Evolutionary conservation across 2,329 filamentous ascomycete genomes (phyloP).

Genomic region (Fusarium palustre): DNA sequence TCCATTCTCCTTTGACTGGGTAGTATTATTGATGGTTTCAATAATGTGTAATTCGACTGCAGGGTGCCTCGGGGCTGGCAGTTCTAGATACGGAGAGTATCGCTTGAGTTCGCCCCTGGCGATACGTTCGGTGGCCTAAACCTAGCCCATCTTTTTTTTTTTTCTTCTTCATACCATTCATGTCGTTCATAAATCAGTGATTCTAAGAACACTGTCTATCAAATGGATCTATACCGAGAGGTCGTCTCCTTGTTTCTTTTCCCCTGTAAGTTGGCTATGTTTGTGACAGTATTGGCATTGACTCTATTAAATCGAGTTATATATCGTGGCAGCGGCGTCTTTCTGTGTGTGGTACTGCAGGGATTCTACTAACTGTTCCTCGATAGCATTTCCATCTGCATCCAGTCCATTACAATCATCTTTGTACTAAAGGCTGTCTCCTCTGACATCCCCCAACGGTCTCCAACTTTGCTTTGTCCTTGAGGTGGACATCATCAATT

Average conservation of each 20-base stretch:
- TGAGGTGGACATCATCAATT: slow-evolving; percentile 88
- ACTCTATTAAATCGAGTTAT: neutral
- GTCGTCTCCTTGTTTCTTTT: neutral
- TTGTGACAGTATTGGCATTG: neutral
- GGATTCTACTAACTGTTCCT: neutral
- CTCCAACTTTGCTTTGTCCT: slow-evolving; percentile 56
- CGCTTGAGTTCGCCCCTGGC: neutral
- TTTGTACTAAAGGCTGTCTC: neutral
- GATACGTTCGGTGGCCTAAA: neutral
- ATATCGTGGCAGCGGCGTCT: neutral
- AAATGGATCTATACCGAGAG: neutral
- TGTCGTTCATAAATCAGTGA: neutral
- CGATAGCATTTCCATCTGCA: neutral
- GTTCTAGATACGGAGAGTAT: too few relatives aligned
- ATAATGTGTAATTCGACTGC: neutral
- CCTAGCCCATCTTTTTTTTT: neutral
- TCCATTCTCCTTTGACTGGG: neutral
- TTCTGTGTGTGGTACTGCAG: neutral
- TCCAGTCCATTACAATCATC: neutral
- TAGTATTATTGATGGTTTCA: neutral
- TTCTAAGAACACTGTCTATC: neutral
- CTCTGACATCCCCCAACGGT: neutral
- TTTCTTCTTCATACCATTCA: neutral
- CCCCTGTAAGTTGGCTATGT: neutral
- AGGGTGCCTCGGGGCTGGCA: too few relatives aligned